Conservation (phyloP, 2,329 filamentous ascomycete genomes). For the Cryphonectria naterciae region DNA sequence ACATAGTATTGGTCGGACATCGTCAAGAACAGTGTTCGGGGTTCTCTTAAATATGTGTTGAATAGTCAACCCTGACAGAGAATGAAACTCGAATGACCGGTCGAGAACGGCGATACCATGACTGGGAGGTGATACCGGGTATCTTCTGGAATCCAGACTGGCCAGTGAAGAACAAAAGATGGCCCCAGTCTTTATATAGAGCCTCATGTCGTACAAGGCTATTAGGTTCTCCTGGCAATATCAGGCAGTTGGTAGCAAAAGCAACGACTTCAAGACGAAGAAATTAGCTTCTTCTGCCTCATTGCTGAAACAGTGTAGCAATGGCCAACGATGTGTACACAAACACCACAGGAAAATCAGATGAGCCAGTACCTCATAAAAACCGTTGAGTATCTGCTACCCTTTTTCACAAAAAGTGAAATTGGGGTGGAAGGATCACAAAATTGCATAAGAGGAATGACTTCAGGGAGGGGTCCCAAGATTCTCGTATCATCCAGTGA, state of each 20-base stretch:
- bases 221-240: background rate
- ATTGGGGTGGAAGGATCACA: background rate
- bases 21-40: background rate
- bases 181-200: slow-evolving; percentile 1
- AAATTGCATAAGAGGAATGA: background rate
- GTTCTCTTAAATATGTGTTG: background rate
- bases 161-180: background rate
- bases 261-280: background rate
- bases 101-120: background rate
- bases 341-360: slow-evolving; percentile 2
- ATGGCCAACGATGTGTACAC: background rate
- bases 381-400: slow-evolving; percentile 7
- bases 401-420: background rate
- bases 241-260: slow-evolving; percentile 3
- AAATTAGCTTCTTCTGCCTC: background rate
- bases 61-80: background rate
- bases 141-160: too few relatives aligned
- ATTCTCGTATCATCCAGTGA: background rate
- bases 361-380: background rate
- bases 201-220: background rate
- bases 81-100: background rate
- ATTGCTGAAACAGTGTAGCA: background rate
- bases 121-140: background rate
- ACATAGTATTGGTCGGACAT: slow-evolving; percentile 24
- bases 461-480: background rate